phyloP scores from a whole-genome alignment of 768 basidiomycete genomes.

The Hydnomerulius pinastri region DNA sequence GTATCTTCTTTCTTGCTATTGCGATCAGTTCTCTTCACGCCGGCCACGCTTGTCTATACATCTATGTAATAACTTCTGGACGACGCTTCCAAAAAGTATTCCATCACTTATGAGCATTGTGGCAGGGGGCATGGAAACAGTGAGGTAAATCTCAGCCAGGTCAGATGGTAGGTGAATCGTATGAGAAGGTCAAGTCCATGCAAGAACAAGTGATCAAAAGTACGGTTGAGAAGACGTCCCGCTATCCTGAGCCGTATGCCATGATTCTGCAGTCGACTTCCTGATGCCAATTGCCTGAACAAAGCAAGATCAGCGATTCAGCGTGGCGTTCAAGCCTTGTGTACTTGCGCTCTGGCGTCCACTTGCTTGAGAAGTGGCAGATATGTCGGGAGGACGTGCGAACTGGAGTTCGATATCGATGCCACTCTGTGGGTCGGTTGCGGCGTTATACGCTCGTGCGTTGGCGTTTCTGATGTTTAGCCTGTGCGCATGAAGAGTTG shows the following conservation, averaged over 20 bases:
- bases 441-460: constrained; percentile 11
- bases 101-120: not conserved
- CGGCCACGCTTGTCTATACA: constrained; percentile 19
- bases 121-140: not conserved
- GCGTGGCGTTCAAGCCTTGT: not conserved
- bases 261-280: constrained; percentile 19
- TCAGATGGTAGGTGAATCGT: too few relatives aligned
- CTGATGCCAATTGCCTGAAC: not conserved
- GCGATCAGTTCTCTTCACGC: constrained; percentile 7
- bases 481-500: constrained; percentile 1
- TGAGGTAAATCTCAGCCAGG: too few relatives aligned
- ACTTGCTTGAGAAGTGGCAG: not conserved
- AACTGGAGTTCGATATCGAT: constrained; percentile 24
- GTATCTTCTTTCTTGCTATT: not conserved
- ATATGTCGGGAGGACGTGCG: constrained; percentile 17
- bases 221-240: not conserved
- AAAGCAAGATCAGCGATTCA: not conserved
- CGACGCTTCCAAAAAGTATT: constrained; percentile 10
- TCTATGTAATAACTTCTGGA: constrained; percentile 27
- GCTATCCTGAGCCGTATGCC: constrained; percentile 13
- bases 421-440: not conserved
- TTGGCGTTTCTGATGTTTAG: constrained; percentile 29
- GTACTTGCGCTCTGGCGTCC: not conserved
- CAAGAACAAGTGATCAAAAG: too few relatives aligned
- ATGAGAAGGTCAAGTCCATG: too few relatives aligned